Evolutionary conservation across 352 stramenopile species (phyloP).

Genomic region (Blastocystis sp.): DNA sequence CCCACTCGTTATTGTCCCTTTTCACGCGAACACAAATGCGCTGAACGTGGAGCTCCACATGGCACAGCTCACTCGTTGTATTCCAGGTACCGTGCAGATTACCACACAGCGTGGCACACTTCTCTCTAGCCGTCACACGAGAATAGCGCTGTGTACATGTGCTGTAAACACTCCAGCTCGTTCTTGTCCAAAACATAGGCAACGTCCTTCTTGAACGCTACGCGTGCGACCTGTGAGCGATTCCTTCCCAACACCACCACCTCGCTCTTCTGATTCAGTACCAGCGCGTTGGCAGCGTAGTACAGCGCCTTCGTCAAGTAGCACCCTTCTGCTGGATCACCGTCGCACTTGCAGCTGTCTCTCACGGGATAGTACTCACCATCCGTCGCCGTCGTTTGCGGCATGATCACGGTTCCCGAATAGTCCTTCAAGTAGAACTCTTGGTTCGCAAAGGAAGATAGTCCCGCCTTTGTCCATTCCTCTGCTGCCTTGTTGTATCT

Average conservation of each 20-base stretch:
- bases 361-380: slow-evolving; percentile 18
- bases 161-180: not conserved
- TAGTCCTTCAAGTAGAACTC: not conserved
- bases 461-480: not conserved
- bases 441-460: not conserved
- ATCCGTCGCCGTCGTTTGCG: not conserved
- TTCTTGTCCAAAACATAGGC: slow-evolving; percentile 1
- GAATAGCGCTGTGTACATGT: not conserved
- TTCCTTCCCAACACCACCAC: not conserved
- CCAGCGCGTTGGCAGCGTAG: not conserved
- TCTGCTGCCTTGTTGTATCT: slow-evolving; percentile 34
- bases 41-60: not conserved
- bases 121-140: not conserved
- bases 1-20: not conserved
- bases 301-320: slow-evolving; percentile 3
- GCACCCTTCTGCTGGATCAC: not conserved
- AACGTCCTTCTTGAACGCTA: slow-evolving; percentile 19
- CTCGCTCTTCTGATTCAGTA: not conserved
- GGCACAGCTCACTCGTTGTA: not conserved
- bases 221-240: not conserved
- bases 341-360: not conserved
- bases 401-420: not conserved
- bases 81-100: not conserved
- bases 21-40: slow-evolving; percentile 7
- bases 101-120: not conserved